A percentile compares a stretch with the other conserved stretches of the same genome.
Evolutionary conservation across 208 protist species (phyloP).

Genomic region (Blechomonas ayalai): DNA sequence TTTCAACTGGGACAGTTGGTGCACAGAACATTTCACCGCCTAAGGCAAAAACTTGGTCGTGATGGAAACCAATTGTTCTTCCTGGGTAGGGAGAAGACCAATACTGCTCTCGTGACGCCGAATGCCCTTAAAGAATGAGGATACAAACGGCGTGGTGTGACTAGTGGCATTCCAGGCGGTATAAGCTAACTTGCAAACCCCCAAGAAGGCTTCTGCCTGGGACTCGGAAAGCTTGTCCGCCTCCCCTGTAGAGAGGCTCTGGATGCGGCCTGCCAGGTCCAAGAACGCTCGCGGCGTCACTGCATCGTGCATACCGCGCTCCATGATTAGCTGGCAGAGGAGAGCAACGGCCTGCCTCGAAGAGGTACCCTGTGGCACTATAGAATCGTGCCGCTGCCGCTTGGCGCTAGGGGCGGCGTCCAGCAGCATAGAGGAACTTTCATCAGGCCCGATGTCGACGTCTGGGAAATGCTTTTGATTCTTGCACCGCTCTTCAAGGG

Average conservation of each 20-base stretch:
- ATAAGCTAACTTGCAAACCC: conserved; percentile 68
- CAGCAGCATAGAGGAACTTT: conserved; percentile 9
- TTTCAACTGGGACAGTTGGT: too few relatives aligned
- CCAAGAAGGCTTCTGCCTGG: conserved; percentile 59
- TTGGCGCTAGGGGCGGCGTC: conserved; percentile 9
- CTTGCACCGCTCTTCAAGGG: conserved; percentile 54
- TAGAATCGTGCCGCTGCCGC: conserved; percentile 32
- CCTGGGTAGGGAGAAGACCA: conserved; percentile 38
- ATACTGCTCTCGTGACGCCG: conserved; percentile 39
- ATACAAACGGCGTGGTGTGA: conserved; percentile 37
- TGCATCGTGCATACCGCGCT: conserved; percentile 72
- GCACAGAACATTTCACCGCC: too few relatives aligned
- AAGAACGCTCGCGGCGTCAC: conserved; percentile 37
- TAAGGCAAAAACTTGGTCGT: conserved; percentile 48
- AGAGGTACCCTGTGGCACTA: conserved; percentile 40
- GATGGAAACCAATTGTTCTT: conserved; percentile 60
- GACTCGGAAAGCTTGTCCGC: conserved; percentile 27
- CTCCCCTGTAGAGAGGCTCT: conserved; percentile 16
- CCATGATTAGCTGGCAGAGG: conserved; percentile 64
- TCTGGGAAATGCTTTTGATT: conserved; percentile 73
- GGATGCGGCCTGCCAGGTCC: conserved; percentile 55
- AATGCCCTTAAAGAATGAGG: conserved; percentile 60
- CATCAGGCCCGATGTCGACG: conserved; percentile 57
- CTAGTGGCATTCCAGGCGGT: conserved; percentile 72
- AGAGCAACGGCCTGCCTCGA: conserved; percentile 50